A percentile compares a stretch with the other conserved stretches of the same genome.
Evolutionary conservation across 1,284 basidiomycete species (phyloP).

Genomic region (Somion occarium): DNA sequence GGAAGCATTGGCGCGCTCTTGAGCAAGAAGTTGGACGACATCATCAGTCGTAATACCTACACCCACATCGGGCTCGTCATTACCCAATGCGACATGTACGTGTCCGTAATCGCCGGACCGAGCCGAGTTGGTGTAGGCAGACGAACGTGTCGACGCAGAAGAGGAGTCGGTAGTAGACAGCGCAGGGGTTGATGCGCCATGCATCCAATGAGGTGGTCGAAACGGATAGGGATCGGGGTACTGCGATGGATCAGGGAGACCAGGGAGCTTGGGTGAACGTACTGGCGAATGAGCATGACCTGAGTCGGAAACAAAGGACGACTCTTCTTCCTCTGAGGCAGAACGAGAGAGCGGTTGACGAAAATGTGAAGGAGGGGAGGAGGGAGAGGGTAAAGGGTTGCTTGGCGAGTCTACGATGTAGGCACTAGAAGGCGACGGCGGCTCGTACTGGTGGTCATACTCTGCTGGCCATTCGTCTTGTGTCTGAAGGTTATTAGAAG

Average conservation of each 20-base stretch:
- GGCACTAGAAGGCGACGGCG: conserved; percentile 21
- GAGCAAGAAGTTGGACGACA: conserved; percentile 53
- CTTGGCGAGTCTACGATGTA: conserved; percentile 27
- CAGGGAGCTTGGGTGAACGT: conserved; percentile 40
- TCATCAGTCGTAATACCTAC: conserved; percentile 61
- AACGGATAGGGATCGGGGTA: conserved; percentile 56
- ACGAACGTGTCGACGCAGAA: conserved; percentile 67
- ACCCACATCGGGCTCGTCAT: conserved; percentile 42
- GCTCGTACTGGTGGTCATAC: conserved; percentile 22
- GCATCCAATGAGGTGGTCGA: conserved; percentile 34
- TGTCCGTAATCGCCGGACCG: conserved; percentile 60
- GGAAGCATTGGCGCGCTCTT: conserved; percentile 39
- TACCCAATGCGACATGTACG: conserved; percentile 59
- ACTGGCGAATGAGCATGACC: conserved; percentile 35
- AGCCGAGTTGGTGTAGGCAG: conserved; percentile 67
- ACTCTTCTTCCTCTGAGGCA: conserved; percentile 28
- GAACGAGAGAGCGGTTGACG: conserved; percentile 20
- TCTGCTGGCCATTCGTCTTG: conserved; percentile 24
- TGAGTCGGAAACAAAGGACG: conserved; percentile 31
- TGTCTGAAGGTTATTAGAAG: conserved; percentile 17
- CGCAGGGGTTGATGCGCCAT: conserved; percentile 32
- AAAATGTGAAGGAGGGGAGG: conserved; percentile 15
- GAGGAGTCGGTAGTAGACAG: conserved; percentile 67
- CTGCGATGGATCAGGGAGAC: conserved; percentile 57
- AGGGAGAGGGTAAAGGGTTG: conserved; percentile 14